Base-by-base conservation (phyloP, 2,329 filamentous ascomycete genomes). In the Sporothrix humicola region DNA sequence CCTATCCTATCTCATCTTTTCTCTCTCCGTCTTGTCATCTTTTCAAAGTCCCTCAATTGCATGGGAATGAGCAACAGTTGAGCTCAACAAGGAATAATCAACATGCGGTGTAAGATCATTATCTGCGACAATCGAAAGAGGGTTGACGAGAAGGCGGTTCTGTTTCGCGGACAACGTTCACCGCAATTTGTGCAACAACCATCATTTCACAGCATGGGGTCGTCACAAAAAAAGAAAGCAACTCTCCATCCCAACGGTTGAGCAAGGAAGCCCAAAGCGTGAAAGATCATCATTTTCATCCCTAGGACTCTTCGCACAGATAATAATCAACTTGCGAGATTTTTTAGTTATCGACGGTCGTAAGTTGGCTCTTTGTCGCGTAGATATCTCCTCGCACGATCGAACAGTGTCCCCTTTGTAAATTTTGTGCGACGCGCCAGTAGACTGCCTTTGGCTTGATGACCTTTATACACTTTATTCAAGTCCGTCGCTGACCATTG, bases 201-300 rank as follows among this genome's bases (percentile, higher is more conserved):
- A 26, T n/a, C 37, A 26, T n/a, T n/a, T 23, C 56, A 37, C 13
- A 0, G 15, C 59, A 23, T 0, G n/a, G 7, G n/a, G 17, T 2
- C 17, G 46, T 37, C 13, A 65, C 44, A 23, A 63, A 44, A 10
- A 66, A 48, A 66, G 61, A 66, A 48, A 26, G 61, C 26, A 37
- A 17, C 56, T 8, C 56, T 37, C 42, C 12, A 17, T 46, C 61
- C 61, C 61, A 66, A 66, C 42, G 3, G 61, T 66, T 65, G 59
- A 65, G 59, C 37, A 15, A 17, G 37, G 3, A 6, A n/a, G 3
- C 42, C 37, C 13, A 66, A 66, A 9, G n/a, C 42, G 61, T 66
- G 8, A 44, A 17, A 4, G 42, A 66, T 66, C 42, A 26, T 26
- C 61, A 7, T 8, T 37, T 37, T 37, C 26, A 59, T 59, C 26